These are phyloP conservation scores for Acidiella bohemica DNA, from an alignment of 495 filamentous ascomycete species.

Conservation along the genomic window DNA sequence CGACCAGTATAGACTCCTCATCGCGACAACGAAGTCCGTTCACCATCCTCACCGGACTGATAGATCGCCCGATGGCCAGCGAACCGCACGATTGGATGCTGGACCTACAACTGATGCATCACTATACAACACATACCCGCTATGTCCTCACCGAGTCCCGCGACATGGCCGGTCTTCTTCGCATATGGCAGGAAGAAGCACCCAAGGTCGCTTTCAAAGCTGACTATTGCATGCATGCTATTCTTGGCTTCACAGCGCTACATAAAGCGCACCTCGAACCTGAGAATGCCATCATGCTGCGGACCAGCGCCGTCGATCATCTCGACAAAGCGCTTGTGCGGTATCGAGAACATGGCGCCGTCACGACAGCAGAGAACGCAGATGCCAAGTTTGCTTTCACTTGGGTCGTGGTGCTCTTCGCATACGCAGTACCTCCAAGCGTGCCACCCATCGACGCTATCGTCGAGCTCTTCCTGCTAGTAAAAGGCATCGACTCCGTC, in stretches of 20 bases:
- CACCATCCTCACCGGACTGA: conserved; percentile 10
- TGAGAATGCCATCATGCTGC: conserved; percentile 2
- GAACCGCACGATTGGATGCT: conserved; percentile 9
- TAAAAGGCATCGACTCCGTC: conserved; percentile 14
- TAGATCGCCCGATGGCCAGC: conserved; percentile 9
- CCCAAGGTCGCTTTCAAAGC: conserved; percentile 14
- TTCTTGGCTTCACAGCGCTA: conserved; percentile 15
- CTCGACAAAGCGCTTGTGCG: conserved; percentile 15
- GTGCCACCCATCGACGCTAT: conserved; percentile 17
- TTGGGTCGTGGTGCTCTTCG: conserved; percentile 15
- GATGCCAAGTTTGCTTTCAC: conserved; percentile 16
- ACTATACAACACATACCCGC: conserved; percentile 9
- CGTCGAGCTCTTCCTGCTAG: conserved; percentile 16
- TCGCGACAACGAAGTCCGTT: conserved; percentile 12
- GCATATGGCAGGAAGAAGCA: conserved; percentile 13
- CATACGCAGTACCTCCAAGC: conserved; percentile 14
- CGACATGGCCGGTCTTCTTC: conserved; percentile 4
- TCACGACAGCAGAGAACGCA: conserved; percentile 13
- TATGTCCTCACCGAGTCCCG: conserved; percentile 8
- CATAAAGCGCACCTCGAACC: conserved; percentile 15
- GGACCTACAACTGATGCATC: conserved; percentile 18
- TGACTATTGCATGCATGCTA: conserved; percentile 17
- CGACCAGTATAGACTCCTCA: neutral
- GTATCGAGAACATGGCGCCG: conserved; percentile 6
- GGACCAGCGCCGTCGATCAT: conserved; percentile 16